Conservation (phyloP, 2,329 filamentous ascomycete species). For the Pyrenochaeta sp. region DNA sequence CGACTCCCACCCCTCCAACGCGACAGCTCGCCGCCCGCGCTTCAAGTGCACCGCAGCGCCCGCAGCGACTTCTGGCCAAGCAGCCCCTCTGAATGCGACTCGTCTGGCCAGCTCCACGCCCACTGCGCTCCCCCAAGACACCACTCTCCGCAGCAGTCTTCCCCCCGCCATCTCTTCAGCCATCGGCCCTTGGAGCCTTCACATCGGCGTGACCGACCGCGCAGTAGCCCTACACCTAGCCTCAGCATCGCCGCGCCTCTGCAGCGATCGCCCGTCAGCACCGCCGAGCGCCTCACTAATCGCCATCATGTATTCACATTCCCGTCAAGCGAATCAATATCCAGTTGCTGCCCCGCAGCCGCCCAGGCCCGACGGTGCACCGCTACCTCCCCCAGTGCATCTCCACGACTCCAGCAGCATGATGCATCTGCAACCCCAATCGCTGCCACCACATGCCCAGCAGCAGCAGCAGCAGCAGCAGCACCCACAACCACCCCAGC, state of each 20-base stretch:
- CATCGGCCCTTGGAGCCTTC: no score
- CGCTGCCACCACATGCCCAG: conserved; percentile 8
- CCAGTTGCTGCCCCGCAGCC: conserved; percentile 18
- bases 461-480: conserved; percentile 10
- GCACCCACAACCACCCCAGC: conserved; percentile 6
- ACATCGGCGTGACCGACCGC: no score
- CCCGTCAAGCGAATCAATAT: conserved; percentile 30
- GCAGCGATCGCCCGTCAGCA: conserved; percentile 1
- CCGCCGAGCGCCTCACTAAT: neutral
- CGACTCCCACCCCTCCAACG: neutral
- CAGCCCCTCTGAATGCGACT: no score
- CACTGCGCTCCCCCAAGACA: no score
- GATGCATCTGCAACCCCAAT: conserved; percentile 11
- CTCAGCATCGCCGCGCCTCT: neutral
- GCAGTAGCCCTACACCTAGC: neutral
- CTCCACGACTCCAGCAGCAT: conserved; percentile 24
- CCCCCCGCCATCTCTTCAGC: no score
- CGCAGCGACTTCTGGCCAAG: no score
- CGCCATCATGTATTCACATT: conserved; percentile 30
- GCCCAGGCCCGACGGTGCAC: conserved; percentile 19
- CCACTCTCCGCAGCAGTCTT: no score
- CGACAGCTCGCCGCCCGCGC: neutral
- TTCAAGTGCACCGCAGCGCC: no score
- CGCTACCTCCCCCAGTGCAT: conserved; percentile 21
- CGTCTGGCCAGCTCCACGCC: no score